Conservation (phyloP, 2,329 filamentous ascomycete genomes). For the Calonectria pseudoturangicola region DNA sequence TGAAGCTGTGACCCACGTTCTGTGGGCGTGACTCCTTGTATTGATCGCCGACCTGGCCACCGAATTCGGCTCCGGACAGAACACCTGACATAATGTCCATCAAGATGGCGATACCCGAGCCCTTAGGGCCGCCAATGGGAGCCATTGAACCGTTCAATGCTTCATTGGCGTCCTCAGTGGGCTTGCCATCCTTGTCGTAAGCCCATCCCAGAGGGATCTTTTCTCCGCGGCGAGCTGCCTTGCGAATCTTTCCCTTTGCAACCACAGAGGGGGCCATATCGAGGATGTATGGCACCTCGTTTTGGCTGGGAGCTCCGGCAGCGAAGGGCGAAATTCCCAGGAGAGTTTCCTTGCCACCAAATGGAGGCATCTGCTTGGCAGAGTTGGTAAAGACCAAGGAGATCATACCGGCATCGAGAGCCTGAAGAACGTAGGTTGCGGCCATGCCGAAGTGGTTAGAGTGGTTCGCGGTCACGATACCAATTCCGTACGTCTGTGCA, state of each 20-base stretch:
- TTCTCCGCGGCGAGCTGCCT: conserved; percentile 37
- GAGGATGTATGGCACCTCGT: conserved; percentile 37
- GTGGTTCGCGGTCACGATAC: conserved; percentile 38
- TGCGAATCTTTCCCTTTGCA: conserved; percentile 40
- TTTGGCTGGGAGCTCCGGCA: conserved; percentile 36
- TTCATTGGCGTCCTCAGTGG: conserved; percentile 36
- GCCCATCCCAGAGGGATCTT: conserved; percentile 40
- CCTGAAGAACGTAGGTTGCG: conserved; percentile 38
- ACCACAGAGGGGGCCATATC: conserved; percentile 41
- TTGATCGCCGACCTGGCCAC: conserved; percentile 38
- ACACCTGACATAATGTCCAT: conserved; percentile 44
- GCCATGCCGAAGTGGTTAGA: conserved; percentile 44
- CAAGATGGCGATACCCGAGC: conserved; percentile 38
- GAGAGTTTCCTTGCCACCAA: conserved; percentile 40
- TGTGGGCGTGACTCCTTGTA: conserved; percentile 40
- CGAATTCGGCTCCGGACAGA: conserved; percentile 39
- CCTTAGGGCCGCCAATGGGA: conserved; percentile 40
- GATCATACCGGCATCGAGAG: conserved; percentile 37
- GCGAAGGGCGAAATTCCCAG: conserved; percentile 40
- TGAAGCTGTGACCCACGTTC: conserved; percentile 41
- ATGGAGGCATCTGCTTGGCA: conserved; percentile 41
- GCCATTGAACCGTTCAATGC: conserved; percentile 38
- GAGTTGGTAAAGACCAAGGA: conserved; percentile 42
- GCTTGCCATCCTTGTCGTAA: conserved; percentile 37
- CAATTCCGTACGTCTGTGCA: conserved; percentile 39